Evolutionary conservation across 176 grass and related monocot genomes (phyloP).

Genomic region (Lolium rigidum): DNA sequence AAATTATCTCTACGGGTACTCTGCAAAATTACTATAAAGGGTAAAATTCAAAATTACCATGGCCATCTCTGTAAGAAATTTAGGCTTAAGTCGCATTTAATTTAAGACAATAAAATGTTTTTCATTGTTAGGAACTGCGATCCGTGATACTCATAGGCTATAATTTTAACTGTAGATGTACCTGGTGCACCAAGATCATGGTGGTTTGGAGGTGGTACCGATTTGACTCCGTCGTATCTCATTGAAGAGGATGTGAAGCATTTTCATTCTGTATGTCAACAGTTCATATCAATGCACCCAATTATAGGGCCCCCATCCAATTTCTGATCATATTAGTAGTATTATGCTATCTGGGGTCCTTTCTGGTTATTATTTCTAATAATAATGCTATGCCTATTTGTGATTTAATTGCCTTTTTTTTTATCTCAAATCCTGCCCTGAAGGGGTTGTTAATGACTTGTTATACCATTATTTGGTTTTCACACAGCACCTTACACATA

Average conservation of each 20-base stretch:
- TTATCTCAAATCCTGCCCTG: background rate
- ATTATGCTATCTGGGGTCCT: background rate
- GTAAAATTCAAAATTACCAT: background rate
- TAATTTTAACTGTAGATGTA: conserved; percentile 56
- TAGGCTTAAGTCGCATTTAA: background rate
- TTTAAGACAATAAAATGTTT: background rate
- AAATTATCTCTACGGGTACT: background rate
- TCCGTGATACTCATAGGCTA: background rate
- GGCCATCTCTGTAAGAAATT: background rate
- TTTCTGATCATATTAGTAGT: background rate
- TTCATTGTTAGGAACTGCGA: conserved; percentile 1
- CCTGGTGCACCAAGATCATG: conserved; percentile 93
- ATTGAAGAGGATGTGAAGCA: conserved; percentile 99
- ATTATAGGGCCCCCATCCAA: background rate
- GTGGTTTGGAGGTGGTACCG: conserved; percentile 99
- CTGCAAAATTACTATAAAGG: background rate
- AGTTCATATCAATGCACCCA: background rate
- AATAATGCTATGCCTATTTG: background rate
- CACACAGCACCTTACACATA: background rate
- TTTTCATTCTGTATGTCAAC: conserved; percentile 83
- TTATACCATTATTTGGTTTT: background rate
- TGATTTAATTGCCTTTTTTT: background rate
- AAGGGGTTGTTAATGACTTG: background rate
- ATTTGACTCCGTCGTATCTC: conserved; percentile 94
- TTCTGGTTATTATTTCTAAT: conserved; percentile 1